These are phyloP conservation scores for Penstemon barbatus DNA, from an alignment of 257 asterid genomes.

Conservation along the genomic window DNA sequence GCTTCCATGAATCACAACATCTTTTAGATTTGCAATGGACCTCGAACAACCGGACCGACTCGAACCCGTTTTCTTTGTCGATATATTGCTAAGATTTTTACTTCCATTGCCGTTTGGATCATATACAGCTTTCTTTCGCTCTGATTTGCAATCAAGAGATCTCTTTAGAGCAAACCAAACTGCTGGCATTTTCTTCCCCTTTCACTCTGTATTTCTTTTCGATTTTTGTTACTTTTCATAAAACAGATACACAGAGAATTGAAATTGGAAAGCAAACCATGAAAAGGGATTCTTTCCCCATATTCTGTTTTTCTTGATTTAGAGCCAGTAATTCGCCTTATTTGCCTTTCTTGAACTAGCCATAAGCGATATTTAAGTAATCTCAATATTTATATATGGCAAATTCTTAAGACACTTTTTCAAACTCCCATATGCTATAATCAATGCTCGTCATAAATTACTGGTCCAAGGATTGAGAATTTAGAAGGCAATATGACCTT, in stretches of 20 bases:
- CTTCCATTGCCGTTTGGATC: slow-evolving; percentile 42
- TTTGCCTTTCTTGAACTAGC: slow-evolving; percentile 33
- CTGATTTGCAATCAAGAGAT: slow-evolving; percentile 71
- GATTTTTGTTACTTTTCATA: neutral
- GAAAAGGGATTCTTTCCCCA: slow-evolving; percentile 30
- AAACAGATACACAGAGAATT: neutral
- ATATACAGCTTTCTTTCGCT: slow-evolving; percentile 42
- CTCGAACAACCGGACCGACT: slow-evolving; percentile 79
- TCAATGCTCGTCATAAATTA: slow-evolving; percentile 28
- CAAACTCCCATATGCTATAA: slow-evolving; percentile 35
- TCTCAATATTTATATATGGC: slow-evolving; percentile 29
- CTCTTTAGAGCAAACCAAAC: slow-evolving; percentile 76
- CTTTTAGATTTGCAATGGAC: slow-evolving; percentile 84
- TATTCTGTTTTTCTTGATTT: slow-evolving; percentile 33
- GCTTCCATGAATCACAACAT: slow-evolving; percentile 88
- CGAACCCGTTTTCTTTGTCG: slow-evolving; percentile 49
- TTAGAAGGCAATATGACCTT: slow-evolving; percentile 8
- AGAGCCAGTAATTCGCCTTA: slow-evolving; percentile 17
- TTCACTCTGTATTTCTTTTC: neutral
- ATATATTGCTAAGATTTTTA: slow-evolving; percentile 41
- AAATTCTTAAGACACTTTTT: slow-evolving; percentile 27
- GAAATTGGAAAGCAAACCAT: neutral
- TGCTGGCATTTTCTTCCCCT: slow-evolving; percentile 59
- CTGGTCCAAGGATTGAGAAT: slow-evolving; percentile 19
- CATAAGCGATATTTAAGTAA: slow-evolving; percentile 12